Evolutionary conservation across 352 stramenopile species (phyloP), one percentile per base, ranked within the genome.

Genomic region (Phytophthora idaei): DNA sequence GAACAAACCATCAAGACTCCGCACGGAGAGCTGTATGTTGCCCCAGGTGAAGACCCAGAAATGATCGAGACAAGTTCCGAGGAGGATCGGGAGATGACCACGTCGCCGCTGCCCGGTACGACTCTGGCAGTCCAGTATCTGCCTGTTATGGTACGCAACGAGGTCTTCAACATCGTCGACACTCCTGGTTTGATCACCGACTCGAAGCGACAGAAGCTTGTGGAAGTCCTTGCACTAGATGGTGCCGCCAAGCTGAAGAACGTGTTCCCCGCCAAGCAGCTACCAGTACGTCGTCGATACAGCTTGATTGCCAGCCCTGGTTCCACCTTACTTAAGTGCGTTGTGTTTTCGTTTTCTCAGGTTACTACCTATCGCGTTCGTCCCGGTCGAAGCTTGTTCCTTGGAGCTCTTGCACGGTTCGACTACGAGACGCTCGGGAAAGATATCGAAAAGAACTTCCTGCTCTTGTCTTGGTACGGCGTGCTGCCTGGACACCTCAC

Each of bases 41-140:
- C 83, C 12, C 62, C 84, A 32, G 84, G 79, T 12, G 80, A 93
- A 53, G 77, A 85, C 36, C 69, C 80, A 0, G 78, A 90, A 39
- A 91, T 90, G 80, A 74, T 89, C 12, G 83, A 92, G 49, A 86
- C 78, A 28, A 87, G 75, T 32, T 68, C 90, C 32, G 74, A 89
- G 2, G 80, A 92, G 66, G 79, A 83, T 11, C 74, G 81, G 3
- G 62, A 88, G 46, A 88, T 97, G 74, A 98, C 92, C 14, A 97
- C 89, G 12, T 97, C 91, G n/a, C 83, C 84, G 27, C 75, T 98
- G 14, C 93, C 93, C 3, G 93, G 93, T 31, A 98, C 93, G 28
- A 98, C 93, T 9, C 71, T 98, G 44, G 92, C 85, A 4, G 86
- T 94, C 21, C 87, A 92, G 63, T 83, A 89, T 57, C 64, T 94